Base-by-base conservation (phyloP, 345 rosid genomes). In the Rhodamnia argentea region DNA sequence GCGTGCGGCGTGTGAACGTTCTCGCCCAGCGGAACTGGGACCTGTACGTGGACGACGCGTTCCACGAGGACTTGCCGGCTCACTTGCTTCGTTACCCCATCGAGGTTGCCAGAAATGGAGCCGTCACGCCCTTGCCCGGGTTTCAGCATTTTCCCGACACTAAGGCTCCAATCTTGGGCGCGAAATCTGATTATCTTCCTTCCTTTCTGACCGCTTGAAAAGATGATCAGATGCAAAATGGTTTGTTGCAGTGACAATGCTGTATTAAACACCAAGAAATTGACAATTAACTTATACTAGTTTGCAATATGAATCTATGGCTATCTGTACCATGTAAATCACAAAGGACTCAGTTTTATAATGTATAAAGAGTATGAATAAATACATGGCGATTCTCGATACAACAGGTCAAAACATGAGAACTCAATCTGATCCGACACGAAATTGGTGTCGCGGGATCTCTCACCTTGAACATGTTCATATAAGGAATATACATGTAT, bases 11-110 rank as follows among this genome's bases (percentile, higher is more conserved):
- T 84, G 85, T 95, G 83, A 93, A 94, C 58, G 70, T 12, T 2
- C 40, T 55, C 3, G 99, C 94, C 6, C 89, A 89, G 5, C 56
- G 50, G 1, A 40, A 84, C 7, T 95, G 98, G 99, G 85, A 88
- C 26, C 32, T 56, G 26, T 96, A 94, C 84, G 10, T 59, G 40
- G 57, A 90, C 22, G 86, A 87, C 14, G 1, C 0, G 0, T 88
- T 82, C 7, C 52, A 74, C 10, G 11, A 52, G 10, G 94, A 94
- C 89, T 75, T 94, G 42, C 87, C 84, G 2, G 91, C 89, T 7
- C 95, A 92, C 88, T 86, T 96, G 83, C 94, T 96, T 29, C 70
- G 88, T 52, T 96, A 96, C 87, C 99, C 99, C 5, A 87, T 96
- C 86, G 74, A 89, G 64, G 89, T 95, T 14, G 22, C 85, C 58